Percentiles rank a stretch among this genome's conserved stretches.
phyloP scores from a whole-genome alignment of 345 rosid genomes.

The Fremontodendron californicum region DNA sequence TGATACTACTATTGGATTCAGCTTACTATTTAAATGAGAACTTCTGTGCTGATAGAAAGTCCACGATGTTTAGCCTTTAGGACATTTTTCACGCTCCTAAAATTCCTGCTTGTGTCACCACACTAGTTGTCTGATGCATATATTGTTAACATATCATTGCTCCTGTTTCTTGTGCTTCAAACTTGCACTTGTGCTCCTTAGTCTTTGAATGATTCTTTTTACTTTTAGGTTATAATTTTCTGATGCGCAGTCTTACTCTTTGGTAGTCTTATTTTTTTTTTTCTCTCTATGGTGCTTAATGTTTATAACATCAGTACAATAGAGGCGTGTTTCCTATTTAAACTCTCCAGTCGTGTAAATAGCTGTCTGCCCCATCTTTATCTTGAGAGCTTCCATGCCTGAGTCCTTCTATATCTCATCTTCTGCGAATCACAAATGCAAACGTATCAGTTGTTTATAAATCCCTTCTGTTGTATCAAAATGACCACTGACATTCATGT shows the following conservation, averaged over 20 bases:
- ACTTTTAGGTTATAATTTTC: not conserved
- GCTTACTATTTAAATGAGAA: conserved; percentile 16
- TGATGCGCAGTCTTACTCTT: not conserved
- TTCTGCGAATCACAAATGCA: not conserved
- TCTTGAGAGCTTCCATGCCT: not conserved
- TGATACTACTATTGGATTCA: too few relatives aligned
- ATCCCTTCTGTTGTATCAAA: not conserved
- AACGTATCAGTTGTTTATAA: not conserved
- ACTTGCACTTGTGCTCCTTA: not conserved
- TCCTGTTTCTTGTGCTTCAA: not conserved
- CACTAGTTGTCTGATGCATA: not conserved
- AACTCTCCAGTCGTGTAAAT: not conserved
- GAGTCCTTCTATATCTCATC: not conserved
- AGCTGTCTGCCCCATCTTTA: not conserved
- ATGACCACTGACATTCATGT: not conserved
- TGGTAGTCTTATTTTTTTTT: not conserved
- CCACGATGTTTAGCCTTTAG: not conserved
- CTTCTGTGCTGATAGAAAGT: not conserved
- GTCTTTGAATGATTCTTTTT: not conserved
- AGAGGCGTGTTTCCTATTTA: not conserved
- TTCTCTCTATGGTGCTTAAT: not conserved
- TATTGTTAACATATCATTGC: not conserved
- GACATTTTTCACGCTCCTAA: not conserved
- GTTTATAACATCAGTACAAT: not conserved
- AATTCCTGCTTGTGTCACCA: not conserved